Evolutionary conservation across 2,329 filamentous ascomycete genomes (phyloP), one percentile per base, ranked within the genome.

Genomic region (Curvularia sp.): DNA sequence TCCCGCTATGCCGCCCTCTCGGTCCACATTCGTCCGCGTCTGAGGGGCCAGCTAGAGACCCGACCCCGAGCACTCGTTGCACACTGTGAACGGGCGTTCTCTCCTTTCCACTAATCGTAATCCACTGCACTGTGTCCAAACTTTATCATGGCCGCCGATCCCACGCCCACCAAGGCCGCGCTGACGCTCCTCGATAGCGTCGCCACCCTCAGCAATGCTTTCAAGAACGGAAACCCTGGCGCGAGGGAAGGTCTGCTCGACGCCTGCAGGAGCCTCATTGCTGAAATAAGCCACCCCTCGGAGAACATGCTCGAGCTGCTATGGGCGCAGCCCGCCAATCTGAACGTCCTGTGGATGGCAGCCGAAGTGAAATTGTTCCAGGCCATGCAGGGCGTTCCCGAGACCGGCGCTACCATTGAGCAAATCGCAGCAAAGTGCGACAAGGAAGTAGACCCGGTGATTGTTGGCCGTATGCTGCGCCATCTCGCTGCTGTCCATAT

Each of bases 401-500:
- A 57, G 0, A 39, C 52, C 0, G 69, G 69, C 20, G 59, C 62
- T 8, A 48, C 42, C 41, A 51, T 59, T 22, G 22, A 24, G 1
- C 51, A 62, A 7, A 71, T 71, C 46, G 64, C 67, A 9, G 30
- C 46, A n/a, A 60, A 50, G 33, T 60, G 66, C 53, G 30, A 53
- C 31, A 56, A 58, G 12, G 41, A 64, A 4, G 57, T 63, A 6
- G 66, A 69, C 26, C 57, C 64, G 0, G 44, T 68, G n/a, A 56
- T 71, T 12, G 65, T 71, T 13, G 67, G 60, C 4, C 66, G 68
- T 50, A 69, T 72, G 66, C 62, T 72, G 8, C 66, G 68, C 9
- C 69, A 72, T 57, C 64, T 72, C n/a, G 64, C 68, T 7, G 67
- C 69, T 49, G 69, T 68, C 62, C 48, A 61, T 18, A 70, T 67